phyloP scores from a whole-genome alignment of 495 filamentous ascomycete species.

The Astrothelium macrocarpum region DNA sequence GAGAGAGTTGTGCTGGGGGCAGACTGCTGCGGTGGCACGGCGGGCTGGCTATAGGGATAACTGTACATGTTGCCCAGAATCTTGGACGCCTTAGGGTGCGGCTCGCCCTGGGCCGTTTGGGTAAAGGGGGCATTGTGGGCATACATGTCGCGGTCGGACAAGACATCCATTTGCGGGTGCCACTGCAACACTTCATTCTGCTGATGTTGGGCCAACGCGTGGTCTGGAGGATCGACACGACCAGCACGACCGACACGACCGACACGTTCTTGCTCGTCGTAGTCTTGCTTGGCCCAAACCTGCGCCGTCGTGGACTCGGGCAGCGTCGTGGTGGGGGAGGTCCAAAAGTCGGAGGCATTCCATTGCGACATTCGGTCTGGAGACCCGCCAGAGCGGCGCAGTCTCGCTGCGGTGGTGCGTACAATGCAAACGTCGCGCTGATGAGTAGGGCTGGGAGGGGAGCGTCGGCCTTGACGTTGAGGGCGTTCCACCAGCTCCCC shows the following conservation, averaged over 20 bases:
- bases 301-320: not conserved
- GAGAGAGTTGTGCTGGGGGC: not conserved
- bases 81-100: not conserved
- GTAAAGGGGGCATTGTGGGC: not conserved
- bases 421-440: not conserved
- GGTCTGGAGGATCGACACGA: not conserved
- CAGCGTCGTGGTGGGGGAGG: not conserved
- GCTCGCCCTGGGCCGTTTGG: not conserved
- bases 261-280: not conserved
- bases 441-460: conserved; percentile 2
- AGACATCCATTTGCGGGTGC: not conserved
- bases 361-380: conserved; percentile 5
- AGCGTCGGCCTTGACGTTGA: conserved; percentile 4
- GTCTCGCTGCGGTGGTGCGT: not conserved
- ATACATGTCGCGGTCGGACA: conserved; percentile 2
- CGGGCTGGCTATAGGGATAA: not conserved
- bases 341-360: conserved; percentile 5
- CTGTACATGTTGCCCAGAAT: not conserved
- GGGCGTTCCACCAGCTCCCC: not conserved
- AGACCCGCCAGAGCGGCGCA: conserved; percentile 3
- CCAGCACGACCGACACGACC: not conserved
- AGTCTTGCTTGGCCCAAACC: not conserved
- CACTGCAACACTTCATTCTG: not conserved
- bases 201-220: not conserved
- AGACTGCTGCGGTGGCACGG: not conserved